Base-by-base conservation (phyloP, 441 rosid genomes). In the Croton setiger region DNA sequence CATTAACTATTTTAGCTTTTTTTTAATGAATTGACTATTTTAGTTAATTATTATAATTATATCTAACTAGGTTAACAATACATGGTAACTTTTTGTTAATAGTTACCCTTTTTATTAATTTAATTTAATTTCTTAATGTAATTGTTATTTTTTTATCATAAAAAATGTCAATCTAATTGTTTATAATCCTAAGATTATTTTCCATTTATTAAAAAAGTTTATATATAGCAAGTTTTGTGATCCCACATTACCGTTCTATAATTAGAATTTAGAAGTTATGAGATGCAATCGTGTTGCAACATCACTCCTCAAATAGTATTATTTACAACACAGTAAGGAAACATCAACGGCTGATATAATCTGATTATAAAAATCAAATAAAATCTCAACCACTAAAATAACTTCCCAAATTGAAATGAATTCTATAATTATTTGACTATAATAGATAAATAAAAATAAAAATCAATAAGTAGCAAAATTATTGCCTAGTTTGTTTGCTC, bases 281-380 rank as follows among this genome's bases (percentile, higher is more conserved):
- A 2, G 43, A 20, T 12, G 41, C 41, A 31, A 5, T 13, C 18
- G 41, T 14, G 41, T n/a, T 11, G 31, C 15, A n/a, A 57, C 31
- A 57, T 5, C 1, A 56, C 31, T 27, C 18, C 39, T 18, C 11
- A 55, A 27, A 55, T 11, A 12, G 13, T 27, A 11, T 0, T 54
- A 20, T 13, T 27, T 27, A 14, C 49, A 45, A 11, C 12, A 12
- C 4, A 45, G 12, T 1, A 27, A 54, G 36, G 3, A 43, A n/a
- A 2, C 11, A 70, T 70, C 33, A 70, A 70, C 18, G 73, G 73
- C 18, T 17, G 33, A 54, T 41, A 17, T 5, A 41, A 21, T 20
- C 14, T 41, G 14, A n/a, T n/a, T n/a, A 14, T 3, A 49, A 65
- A 17, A 59, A 39, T 48, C 44, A 43, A n/a, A 41, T 27, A 56